Evolutionary conservation across 805 yeast genomes (phyloP).

Genomic region (Kazachstania psychrophila): DNA sequence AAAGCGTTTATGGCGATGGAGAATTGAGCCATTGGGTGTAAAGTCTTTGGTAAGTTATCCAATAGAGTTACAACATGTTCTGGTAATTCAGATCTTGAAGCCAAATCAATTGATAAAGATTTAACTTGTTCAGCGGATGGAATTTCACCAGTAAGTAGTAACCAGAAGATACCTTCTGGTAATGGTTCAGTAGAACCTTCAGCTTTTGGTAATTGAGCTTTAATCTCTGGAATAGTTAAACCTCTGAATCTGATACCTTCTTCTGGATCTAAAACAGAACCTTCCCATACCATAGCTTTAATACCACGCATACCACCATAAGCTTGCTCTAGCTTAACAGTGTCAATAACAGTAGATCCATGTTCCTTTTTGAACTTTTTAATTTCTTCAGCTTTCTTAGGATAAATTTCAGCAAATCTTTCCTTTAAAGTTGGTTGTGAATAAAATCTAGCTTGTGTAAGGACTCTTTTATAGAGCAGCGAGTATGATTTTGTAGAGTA

Average conservation of each 20-base stretch:
- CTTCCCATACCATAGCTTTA: slow-evolving; percentile 82
- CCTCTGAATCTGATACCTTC: slow-evolving; percentile 87
- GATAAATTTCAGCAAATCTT: slow-evolving; percentile 90
- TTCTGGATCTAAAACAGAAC: slow-evolving; percentile 73
- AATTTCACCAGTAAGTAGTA: slow-evolving; percentile 71
- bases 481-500: background rate
- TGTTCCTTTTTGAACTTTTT: slow-evolving; percentile 73
- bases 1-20: slow-evolving; percentile 74
- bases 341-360: slow-evolving; percentile 68
- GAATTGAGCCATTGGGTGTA: slow-evolving; percentile 88
- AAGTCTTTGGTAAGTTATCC: slow-evolving; percentile 62
- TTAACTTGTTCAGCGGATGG: slow-evolving; percentile 65
- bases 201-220: slow-evolving; percentile 64
- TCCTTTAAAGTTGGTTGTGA: slow-evolving; percentile 68
- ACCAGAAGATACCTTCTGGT: slow-evolving; percentile 81
- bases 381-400: slow-evolving; percentile 74
- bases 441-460: slow-evolving; percentile 3
- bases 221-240: slow-evolving; percentile 71
- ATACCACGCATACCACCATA: slow-evolving; percentile 91
- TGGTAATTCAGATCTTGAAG: slow-evolving; percentile 70
- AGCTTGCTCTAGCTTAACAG: slow-evolving; percentile 67
- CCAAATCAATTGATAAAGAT: slow-evolving; percentile 65
- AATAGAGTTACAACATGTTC: slow-evolving; percentile 65
- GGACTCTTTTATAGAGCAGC: background rate
- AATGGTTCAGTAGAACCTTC: slow-evolving; percentile 56